Evolutionary conservation across 495 filamentous ascomycete species (phyloP), one percentile per base, ranked within the genome.

Genomic region (Aspergillus ostianus): DNA sequence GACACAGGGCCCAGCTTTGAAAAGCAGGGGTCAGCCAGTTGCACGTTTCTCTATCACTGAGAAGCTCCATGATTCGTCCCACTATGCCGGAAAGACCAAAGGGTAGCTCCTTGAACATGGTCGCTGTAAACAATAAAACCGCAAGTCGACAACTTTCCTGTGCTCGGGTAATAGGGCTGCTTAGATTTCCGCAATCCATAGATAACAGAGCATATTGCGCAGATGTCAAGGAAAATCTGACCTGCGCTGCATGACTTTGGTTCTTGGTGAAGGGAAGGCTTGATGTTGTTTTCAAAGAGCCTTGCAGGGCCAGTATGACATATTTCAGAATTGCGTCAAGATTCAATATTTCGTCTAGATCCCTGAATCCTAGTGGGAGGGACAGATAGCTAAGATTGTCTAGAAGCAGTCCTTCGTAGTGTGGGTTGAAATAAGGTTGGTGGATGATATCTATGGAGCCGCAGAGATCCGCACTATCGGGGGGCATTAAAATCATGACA

Each of bases 141-240:
- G 36, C 3, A 2, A 55, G 10, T 3, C 53, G 18, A 17, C 53
- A 47, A 7, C n/a, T 27, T 13, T 55, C 53, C 20, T 47, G 53
- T 6, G 41, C 53, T n/a, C 27, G 18, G 2, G 1, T n/a, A n/a
- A 10, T 19, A 6, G 53, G 10, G 17, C 20, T 15, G 36, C 12
- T 23, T 8, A 26, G 3, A 17, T 19, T 23, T 2, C 18, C 36
- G 21, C 26, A 47, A 27, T 26, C 12, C 10, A 27, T 17, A 2
- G 53, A 55, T 3, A 55, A 44, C 0, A 55, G 53, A n/a, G 44
- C 10, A 27, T 55, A 55, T 10, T 55, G 53, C 2, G 21, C 27
- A 21, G 53, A 55, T 12, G 53, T 55, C 3, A 55, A 8, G 12
- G 36, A 55, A 26, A 55, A 55, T 19, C 53, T 20, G 12, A 47